Conservation (phyloP, 1,284 basidiomycete species). For the Cutaneotrichosporon spelunceum region DNA sequence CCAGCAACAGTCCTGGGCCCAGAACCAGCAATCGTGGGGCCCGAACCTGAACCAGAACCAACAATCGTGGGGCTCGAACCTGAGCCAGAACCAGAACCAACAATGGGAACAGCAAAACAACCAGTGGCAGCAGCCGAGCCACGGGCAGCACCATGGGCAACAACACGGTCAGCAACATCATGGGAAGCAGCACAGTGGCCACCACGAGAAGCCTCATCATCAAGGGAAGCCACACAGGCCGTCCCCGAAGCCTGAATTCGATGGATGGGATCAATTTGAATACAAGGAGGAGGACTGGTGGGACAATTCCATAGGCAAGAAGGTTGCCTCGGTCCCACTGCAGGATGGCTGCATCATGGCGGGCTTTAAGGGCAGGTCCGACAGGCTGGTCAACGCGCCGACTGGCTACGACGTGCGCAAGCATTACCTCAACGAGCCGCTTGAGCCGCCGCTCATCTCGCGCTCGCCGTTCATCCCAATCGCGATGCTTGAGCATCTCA, state of each 20-base stretch:
- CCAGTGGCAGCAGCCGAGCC: neutral
- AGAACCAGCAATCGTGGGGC: too few relatives aligned
- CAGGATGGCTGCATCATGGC: neutral
- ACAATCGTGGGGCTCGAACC: neutral
- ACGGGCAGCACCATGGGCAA: neutral
- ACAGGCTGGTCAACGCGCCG: neutral
- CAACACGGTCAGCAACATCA: neutral
- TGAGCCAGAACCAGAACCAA: neutral
- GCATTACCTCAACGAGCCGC: neutral
- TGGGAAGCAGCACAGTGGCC: neutral
- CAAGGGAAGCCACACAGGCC: neutral
- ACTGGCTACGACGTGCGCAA: neutral
- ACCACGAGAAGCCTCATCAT: neutral
- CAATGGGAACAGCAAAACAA: neutral
- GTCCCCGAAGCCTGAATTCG: too few relatives aligned
- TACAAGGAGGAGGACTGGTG: too few relatives aligned
- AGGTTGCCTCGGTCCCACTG: neutral
- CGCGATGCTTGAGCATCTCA: constrained; percentile 26
- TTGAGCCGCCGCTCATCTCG: constrained; percentile 1
- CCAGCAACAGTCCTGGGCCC: neutral
- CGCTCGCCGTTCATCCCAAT: constrained; percentile 9
- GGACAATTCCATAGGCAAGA: too few relatives aligned
- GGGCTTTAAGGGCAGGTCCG: neutral
- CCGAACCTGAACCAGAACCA: neutral
- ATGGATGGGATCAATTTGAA: too few relatives aligned